Percentiles rank a stretch among this genome's conserved stretches.
Evolutionary conservation across 768 basidiomycete genomes (phyloP).

Genomic region (Panellus pusillus): DNA sequence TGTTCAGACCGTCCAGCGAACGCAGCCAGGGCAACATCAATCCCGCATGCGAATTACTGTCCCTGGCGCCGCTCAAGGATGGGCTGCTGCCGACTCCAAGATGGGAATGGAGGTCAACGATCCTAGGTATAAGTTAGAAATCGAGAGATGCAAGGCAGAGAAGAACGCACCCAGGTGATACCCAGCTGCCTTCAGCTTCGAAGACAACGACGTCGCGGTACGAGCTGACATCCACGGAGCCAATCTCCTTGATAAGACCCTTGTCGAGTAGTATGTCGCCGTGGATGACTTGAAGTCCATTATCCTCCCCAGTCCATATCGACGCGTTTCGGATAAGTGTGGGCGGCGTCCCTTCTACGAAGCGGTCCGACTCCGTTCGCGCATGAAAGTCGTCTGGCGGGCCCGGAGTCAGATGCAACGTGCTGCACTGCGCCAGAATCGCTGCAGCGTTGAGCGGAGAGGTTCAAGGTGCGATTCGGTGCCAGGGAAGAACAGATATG

Average conservation of each 20-base stretch:
- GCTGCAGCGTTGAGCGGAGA: slow-evolving; percentile 10
- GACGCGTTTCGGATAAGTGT: slow-evolving; percentile 66
- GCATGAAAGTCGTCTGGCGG: slow-evolving; percentile 38
- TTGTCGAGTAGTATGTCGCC: slow-evolving; percentile 63
- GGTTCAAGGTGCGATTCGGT: not conserved
- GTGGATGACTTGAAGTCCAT: slow-evolving; percentile 56
- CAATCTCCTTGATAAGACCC: slow-evolving; percentile 62
- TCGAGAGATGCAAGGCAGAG: slow-evolving; percentile 47
- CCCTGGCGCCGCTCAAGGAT: slow-evolving; percentile 39
- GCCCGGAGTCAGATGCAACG: slow-evolving; percentile 12
- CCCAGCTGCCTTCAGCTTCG: slow-evolving; percentile 67
- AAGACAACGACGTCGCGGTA: slow-evolving; percentile 35
- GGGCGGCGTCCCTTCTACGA: slow-evolving; percentile 50
- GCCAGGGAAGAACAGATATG: slow-evolving; percentile 25
- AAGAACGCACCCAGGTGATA: slow-evolving; percentile 53
- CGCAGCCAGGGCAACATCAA: slow-evolving; percentile 63
- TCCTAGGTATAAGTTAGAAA: slow-evolving; percentile 10
- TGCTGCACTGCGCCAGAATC: slow-evolving; percentile 10
- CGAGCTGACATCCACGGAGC: slow-evolving; percentile 31
- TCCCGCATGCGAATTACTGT: slow-evolving; percentile 56
- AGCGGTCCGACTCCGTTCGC: slow-evolving; percentile 49
- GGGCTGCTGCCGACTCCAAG: slow-evolving; percentile 45
- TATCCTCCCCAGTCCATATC: slow-evolving; percentile 71
- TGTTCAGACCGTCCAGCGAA: slow-evolving; percentile 72
- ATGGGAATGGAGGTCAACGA: slow-evolving; percentile 62